These are phyloP conservation scores for Tephrocybe sp. DNA, from an alignment of 768 basidiomycete species.

Conservation along the genomic window DNA sequence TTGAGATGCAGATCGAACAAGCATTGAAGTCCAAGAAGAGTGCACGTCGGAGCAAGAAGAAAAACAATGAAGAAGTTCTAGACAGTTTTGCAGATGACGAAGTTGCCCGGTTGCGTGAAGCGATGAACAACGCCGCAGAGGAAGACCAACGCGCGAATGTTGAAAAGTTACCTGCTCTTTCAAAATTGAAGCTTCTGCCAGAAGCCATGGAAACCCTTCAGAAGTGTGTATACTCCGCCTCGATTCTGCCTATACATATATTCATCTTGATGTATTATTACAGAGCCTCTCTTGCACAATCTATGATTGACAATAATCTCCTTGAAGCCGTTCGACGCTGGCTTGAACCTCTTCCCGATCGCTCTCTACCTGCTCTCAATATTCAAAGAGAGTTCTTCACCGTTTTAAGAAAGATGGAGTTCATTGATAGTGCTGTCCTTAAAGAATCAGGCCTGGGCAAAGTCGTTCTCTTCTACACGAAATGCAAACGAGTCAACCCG, in stretches of 20 bases:
- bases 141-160: conserved; percentile 80
- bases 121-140: conserved; percentile 85
- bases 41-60: conserved; percentile 69
- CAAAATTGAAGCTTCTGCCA: conserved; percentile 82
- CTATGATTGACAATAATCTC: conserved; percentile 93
- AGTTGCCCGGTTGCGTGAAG: conserved; percentile 82
- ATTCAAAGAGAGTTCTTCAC: conserved; percentile 92
- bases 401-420: conserved; percentile 83
- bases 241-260: conserved; percentile 1
- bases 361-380: conserved; percentile 90
- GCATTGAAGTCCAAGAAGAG: conserved; percentile 81
- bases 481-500: conserved; percentile 84
- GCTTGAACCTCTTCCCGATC: conserved; percentile 93
- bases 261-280: neutral
- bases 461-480: conserved; percentile 93
- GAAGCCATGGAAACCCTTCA: conserved; percentile 91
- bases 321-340: conserved; percentile 85
- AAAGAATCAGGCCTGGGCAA: conserved; percentile 90
- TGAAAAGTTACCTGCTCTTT: conserved; percentile 76
- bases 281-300: conserved; percentile 82
- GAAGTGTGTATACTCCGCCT: conserved; percentile 62
- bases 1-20: conserved; percentile 84
- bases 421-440: conserved; percentile 86
- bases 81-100: conserved; percentile 90
- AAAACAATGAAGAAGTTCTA: conserved; percentile 72